phyloP scores from a whole-genome alignment of 805 yeast species.

The Saturnispora zaruensis region DNA sequence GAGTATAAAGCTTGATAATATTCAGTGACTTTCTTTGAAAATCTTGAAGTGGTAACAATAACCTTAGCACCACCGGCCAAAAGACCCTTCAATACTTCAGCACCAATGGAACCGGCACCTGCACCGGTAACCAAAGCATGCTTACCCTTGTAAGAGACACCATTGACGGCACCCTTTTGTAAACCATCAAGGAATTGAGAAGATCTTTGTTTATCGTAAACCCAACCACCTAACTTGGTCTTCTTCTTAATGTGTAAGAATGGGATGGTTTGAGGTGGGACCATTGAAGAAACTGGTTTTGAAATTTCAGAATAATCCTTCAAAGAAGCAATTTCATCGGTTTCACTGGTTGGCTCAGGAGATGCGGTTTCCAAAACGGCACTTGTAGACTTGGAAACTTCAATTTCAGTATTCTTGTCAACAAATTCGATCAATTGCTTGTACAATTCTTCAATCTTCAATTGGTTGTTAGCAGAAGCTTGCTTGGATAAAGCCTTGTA shows the following conservation, averaged over 20 bases:
- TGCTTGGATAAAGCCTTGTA: conserved; percentile 76
- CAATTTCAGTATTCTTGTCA: conserved; percentile 62
- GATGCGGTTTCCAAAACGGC: conserved; percentile 39
- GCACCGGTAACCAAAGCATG: conserved; percentile 94
- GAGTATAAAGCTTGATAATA: conserved; percentile 91
- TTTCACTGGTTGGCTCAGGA: conserved; percentile 30
- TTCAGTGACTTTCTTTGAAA: conserved; percentile 89
- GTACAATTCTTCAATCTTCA: conserved; percentile 65
- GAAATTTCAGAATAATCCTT: conserved; percentile 60
- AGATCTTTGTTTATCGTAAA: conserved; percentile 71
- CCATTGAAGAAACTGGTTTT: conserved; percentile 63
- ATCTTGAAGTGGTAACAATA: conserved; percentile 91
- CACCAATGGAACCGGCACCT: conserved; percentile 98
- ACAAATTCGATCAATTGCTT: conserved; percentile 62
- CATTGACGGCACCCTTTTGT: conserved; percentile 90
- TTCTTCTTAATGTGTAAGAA: conserved; percentile 88
- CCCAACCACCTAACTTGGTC: conserved; percentile 66
- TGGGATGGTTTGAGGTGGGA: conserved; percentile 83
- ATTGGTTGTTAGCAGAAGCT: conserved; percentile 57
- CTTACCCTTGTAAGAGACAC: conserved; percentile 82
- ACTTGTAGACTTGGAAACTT: conserved; percentile 53
- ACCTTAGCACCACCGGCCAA: conserved; percentile 97
- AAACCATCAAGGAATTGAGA: conserved; percentile 78
- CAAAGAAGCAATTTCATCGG: conserved; percentile 81
- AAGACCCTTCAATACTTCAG: conserved; percentile 90